These are phyloP conservation scores for Cryomyces minteri DNA, from an alignment of 495 filamentous ascomycete species.

Conservation along the genomic window DNA sequence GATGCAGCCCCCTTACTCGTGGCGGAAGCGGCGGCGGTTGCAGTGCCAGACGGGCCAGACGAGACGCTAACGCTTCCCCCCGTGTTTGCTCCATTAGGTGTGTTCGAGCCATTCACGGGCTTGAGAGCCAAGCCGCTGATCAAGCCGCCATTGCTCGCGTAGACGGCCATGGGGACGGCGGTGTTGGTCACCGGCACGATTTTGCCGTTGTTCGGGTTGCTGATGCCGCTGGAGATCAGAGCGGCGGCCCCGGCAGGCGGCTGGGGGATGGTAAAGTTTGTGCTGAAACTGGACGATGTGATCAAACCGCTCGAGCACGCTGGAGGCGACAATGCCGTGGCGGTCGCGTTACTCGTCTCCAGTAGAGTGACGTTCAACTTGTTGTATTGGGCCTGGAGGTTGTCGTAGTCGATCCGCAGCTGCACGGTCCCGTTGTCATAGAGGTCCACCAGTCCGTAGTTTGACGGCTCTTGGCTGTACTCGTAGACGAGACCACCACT, in stretches of 20 bases:
- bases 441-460: conserved; percentile 63
- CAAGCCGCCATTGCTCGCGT: conserved; percentile 31
- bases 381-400: conserved; percentile 52
- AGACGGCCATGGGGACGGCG: conserved; percentile 32
- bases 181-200: conserved; percentile 37
- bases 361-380: conserved; percentile 52
- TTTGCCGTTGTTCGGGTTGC: conserved; percentile 33
- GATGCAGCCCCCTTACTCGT: not conserved
- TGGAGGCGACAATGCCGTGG: conserved; percentile 31
- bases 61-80: not conserved
- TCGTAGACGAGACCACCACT: conserved; percentile 84
- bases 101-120: conserved; percentile 30
- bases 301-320: conserved; percentile 46
- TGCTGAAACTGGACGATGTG: conserved; percentile 40
- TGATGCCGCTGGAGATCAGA: conserved; percentile 39
- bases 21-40: not conserved
- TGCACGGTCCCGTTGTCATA: conserved; percentile 43
- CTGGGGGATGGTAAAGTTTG: conserved; percentile 55
- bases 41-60: not conserved
- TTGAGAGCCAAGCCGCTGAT: conserved; percentile 36
- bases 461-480: conserved; percentile 50
- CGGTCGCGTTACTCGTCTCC: conserved; percentile 34
- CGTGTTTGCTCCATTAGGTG: conserved; percentile 18
- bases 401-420: conserved; percentile 54
- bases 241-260: conserved; percentile 30